phyloP scores from a whole-genome alignment of 2,329 filamentous ascomycete genomes.

The Colletotrichum sp. region DNA sequence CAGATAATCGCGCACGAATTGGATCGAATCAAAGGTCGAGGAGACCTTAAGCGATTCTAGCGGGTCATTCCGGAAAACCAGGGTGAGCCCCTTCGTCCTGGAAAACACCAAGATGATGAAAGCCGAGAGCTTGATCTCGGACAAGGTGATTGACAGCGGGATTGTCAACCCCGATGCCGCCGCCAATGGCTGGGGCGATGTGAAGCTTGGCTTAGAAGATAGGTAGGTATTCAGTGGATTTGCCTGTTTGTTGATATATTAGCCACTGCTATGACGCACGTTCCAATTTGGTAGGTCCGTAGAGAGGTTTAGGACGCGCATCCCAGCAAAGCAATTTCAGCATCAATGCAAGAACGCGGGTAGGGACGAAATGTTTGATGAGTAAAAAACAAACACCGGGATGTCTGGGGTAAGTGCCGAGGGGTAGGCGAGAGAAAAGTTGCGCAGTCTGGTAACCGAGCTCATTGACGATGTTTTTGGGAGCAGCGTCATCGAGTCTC shows the following conservation, averaged over 20 bases:
- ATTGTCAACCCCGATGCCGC: conserved; percentile 93
- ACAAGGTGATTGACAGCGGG: conserved; percentile 94
- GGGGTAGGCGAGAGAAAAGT: not conserved
- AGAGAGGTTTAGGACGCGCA: conserved; percentile 30
- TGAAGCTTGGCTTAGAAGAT: conserved; percentile 88
- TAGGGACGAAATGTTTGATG: conserved; percentile 12
- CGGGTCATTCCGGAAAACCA: conserved; percentile 98
- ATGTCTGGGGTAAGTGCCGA: not conserved
- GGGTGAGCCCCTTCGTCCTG: conserved; percentile 92
- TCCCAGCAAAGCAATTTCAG: conserved; percentile 39
- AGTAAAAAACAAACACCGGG: conserved; percentile 19
- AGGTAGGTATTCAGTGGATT: conserved; percentile 97
- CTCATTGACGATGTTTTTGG: not conserved
- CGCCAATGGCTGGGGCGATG: conserved; percentile 89
- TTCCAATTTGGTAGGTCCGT: conserved; percentile 27
- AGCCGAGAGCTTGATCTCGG: conserved; percentile 92
- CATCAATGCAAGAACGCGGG: conserved; percentile 33
- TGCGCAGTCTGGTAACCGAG: not conserved
- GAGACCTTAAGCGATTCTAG: conserved; percentile 98
- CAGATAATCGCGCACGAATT: conserved; percentile 95
- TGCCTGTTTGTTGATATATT: conserved; percentile 65
- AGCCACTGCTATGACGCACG: conserved; percentile 45
- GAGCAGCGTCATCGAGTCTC: not conserved
- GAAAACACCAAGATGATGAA: conserved; percentile 99
- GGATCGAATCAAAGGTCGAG: conserved; percentile 98